Evolutionary conservation across 2,329 filamentous ascomycete genomes (phyloP).

Genomic region (Nothophaeocryptopus gaeumannii): DNA sequence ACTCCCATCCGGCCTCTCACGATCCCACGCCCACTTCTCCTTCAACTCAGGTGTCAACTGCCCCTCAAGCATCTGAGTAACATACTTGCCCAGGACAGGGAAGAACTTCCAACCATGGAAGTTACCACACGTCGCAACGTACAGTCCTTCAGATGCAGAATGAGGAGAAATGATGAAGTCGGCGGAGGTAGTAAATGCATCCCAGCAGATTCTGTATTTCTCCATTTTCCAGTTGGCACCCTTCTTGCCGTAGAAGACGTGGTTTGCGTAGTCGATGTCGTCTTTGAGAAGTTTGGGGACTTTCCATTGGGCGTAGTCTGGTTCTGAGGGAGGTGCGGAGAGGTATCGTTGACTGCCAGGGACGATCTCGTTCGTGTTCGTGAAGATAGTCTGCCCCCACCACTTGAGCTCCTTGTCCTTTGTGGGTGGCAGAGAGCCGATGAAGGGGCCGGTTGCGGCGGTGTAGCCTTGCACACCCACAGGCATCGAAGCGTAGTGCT

Average conservation of each 20-base stretch:
- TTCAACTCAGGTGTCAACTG: conserved; percentile 43
- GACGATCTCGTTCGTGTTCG: conserved; percentile 52
- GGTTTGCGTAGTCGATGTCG: conserved; percentile 57
- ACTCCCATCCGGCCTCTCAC: conserved; percentile 54
- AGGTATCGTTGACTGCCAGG: conserved; percentile 49
- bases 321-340: conserved; percentile 55
- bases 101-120: conserved; percentile 41
- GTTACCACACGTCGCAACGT: conserved; percentile 47
- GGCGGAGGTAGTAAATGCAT: conserved; percentile 60
- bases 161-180: conserved; percentile 52
- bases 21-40: conserved; percentile 58
- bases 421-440: conserved; percentile 58
- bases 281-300: conserved; percentile 55
- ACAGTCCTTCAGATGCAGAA: conserved; percentile 41
- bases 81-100: conserved; percentile 37
- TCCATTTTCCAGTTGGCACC: conserved; percentile 57
- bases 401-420: conserved; percentile 51
- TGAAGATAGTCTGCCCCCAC: conserved; percentile 62
- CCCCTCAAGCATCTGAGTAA: conserved; percentile 37
- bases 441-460: conserved; percentile 44
- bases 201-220: conserved; percentile 67
- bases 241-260: conserved; percentile 59
- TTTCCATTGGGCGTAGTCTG: conserved; percentile 63
- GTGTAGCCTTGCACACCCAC: conserved; percentile 48
- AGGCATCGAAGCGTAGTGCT: conserved; percentile 42